Percentiles rank a stretch among this genome's conserved stretches.
phyloP scores from a whole-genome alignment of 345 rosid species.

The Cardamine resedifolia region DNA sequence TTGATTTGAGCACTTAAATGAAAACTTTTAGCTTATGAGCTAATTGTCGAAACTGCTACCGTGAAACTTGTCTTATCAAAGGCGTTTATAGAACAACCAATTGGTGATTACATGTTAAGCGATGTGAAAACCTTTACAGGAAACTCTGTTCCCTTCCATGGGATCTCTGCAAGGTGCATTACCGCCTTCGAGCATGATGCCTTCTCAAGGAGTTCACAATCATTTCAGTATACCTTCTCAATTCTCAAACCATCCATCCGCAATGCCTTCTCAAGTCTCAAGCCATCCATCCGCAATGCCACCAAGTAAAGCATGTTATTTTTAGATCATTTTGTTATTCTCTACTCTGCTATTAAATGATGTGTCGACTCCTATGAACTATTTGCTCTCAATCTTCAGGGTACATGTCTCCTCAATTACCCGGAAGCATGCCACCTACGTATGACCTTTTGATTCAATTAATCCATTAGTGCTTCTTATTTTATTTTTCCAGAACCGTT shows the following conservation, averaged over 20 bases:
- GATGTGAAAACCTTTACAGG: conserved; percentile 37
- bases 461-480: not conserved
- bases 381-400: conserved; percentile 47
- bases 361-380: not conserved
- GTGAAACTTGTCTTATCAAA: not conserved
- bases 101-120: conserved; percentile 8
- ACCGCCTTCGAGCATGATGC: conserved; percentile 53
- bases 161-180: conserved; percentile 62
- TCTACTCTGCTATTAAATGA: not conserved
- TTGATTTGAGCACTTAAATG: not conserved
- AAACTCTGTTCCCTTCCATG: conserved; percentile 76
- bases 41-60: not conserved
- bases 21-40: conserved; percentile 2
- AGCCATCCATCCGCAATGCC: conserved; percentile 49
- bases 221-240: conserved; percentile 50
- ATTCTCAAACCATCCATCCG: too few species aligned
- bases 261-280: conserved; percentile 49
- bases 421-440: conserved; percentile 57
- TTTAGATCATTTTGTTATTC: not conserved
- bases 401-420: conserved; percentile 54
- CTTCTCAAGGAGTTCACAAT: conserved; percentile 49
- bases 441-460: conserved; percentile 26
- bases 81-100: not conserved
- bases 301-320: conserved; percentile 48
- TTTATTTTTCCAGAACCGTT: not conserved